Conservation (phyloP, 108 stramenopile genomes). For the Parmales sp. region DNA sequence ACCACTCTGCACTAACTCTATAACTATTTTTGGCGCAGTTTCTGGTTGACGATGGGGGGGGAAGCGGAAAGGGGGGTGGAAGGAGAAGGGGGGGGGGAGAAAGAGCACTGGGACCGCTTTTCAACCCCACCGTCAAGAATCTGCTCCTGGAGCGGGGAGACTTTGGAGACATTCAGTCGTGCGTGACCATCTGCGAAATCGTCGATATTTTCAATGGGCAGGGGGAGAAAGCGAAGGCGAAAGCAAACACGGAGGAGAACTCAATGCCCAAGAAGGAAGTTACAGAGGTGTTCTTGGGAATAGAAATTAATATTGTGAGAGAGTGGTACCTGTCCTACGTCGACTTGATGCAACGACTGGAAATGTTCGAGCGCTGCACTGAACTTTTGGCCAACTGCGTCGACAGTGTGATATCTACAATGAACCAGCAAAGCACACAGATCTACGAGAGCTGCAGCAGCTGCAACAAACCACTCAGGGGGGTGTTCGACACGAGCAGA, state of each 20-base stretch:
- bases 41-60: too few species aligned
- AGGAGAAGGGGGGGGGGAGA: slow-evolving; percentile 4
- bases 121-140: slow-evolving; percentile 48
- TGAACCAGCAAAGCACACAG: slow-evolving; percentile 70
- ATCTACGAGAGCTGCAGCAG: slow-evolving; percentile 67
- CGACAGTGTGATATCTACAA: slow-evolving; percentile 55
- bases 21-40: too few species aligned
- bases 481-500: slow-evolving; percentile 11
- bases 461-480: slow-evolving; percentile 56
- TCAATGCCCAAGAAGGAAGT: neutral
- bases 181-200: slow-evolving; percentile 66
- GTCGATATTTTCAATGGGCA: slow-evolving; percentile 47
- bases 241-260: neutral
- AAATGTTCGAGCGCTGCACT: slow-evolving; percentile 59
- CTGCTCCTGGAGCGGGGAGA: slow-evolving; percentile 61
- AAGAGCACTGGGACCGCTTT: slow-evolving; percentile 50
- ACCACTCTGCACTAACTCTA: too few species aligned
- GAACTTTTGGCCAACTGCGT: slow-evolving; percentile 54
- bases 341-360: slow-evolving; percentile 69
- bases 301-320: slow-evolving; percentile 48
- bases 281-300: slow-evolving; percentile 33
- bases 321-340: slow-evolving; percentile 79
- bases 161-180: slow-evolving; percentile 75
- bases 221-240: slow-evolving; percentile 30
- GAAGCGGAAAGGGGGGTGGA: neutral